Percentiles rank a stretch among this genome's conserved stretches.
phyloP scores from a whole-genome alignment of 2,329 filamentous ascomycete genomes.

The Nemania sp. region DNA sequence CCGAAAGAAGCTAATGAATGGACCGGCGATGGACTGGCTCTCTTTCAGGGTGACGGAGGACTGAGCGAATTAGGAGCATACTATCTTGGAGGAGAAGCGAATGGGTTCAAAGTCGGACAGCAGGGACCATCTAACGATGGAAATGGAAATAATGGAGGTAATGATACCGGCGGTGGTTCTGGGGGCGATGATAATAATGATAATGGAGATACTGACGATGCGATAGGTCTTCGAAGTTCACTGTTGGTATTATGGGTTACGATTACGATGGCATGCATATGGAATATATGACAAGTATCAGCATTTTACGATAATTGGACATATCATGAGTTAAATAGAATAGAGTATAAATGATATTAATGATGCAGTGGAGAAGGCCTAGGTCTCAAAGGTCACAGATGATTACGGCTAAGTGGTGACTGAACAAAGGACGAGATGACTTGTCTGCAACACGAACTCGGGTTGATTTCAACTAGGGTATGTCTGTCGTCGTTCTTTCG shows the following conservation, averaged over 20 bases:
- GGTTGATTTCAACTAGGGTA: no score
- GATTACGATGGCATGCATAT: slow-evolving; percentile 3
- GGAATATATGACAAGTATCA: slow-evolving; percentile 2
- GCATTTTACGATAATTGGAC: not conserved
- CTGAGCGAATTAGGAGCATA: slow-evolving; percentile 44
- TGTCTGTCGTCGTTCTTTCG: no score
- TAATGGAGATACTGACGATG: slow-evolving; percentile 22
- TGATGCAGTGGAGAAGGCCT: no score
- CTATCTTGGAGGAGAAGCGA: slow-evolving; percentile 45
- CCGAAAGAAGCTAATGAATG: slow-evolving; percentile 44
- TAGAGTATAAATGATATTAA: no score
- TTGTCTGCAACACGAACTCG: no score
- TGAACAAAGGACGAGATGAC: no score
- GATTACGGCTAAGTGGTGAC: no score
- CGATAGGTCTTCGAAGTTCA: slow-evolving; percentile 19
- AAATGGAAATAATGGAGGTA: slow-evolving; percentile 16
- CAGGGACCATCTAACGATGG: slow-evolving; percentile 20
- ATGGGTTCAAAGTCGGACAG: slow-evolving; percentile 43
- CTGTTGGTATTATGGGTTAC: slow-evolving; percentile 5
- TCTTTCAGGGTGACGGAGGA: slow-evolving; percentile 43
- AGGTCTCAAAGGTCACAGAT: no score
- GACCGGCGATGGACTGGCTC: slow-evolving; percentile 44
- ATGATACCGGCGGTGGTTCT: slow-evolving; percentile 4
- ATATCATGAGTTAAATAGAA: no score
- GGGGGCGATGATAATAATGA: slow-evolving; percentile 13